phyloP scores from a whole-genome alignment of 2,329 filamentous ascomycete genomes.

The Trichothecium sympodiale region DNA sequence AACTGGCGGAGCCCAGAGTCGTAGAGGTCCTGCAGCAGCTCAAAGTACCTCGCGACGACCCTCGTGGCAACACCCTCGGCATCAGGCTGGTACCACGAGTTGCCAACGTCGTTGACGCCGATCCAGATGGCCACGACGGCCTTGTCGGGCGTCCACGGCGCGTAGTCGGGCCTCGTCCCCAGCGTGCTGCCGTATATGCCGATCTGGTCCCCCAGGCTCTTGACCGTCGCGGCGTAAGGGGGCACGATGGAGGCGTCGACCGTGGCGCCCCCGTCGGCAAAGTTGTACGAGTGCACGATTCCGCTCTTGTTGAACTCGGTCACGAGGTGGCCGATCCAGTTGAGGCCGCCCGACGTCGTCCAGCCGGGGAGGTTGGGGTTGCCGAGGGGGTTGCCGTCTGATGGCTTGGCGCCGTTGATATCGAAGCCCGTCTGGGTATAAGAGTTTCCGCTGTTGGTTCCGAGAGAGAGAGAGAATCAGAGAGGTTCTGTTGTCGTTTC shows the following conservation, averaged over 20 bases:
- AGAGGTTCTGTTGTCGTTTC: too few relatives aligned
- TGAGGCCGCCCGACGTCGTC: constrained; percentile 36
- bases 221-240: constrained; percentile 36
- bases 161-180: constrained; percentile 16
- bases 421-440: constrained; percentile 38
- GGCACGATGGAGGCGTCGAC: constrained; percentile 38
- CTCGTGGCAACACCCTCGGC: constrained; percentile 20
- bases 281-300: constrained; percentile 35
- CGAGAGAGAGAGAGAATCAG: too few relatives aligned
- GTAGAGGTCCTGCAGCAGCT: constrained; percentile 34
- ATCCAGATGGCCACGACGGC: constrained; percentile 39
- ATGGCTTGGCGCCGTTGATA: constrained; percentile 37
- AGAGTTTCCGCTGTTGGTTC: constrained; percentile 18
- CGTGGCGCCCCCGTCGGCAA: constrained; percentile 42
- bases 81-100: constrained; percentile 26
- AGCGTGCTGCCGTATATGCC: constrained; percentile 19
- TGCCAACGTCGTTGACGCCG: constrained; percentile 45
- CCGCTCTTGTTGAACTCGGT: constrained; percentile 31
- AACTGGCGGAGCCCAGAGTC: constrained; percentile 45
- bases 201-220: constrained; percentile 13
- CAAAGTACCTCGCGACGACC: constrained; percentile 32
- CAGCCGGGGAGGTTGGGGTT: constrained; percentile 46
- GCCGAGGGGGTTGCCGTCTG: constrained; percentile 44
- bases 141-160: constrained; percentile 29
- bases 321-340: constrained; percentile 40